A percentile compares a stretch with the other conserved stretches of the same genome.
Evolutionary conservation across 495 filamentous ascomycete species (phyloP).

Genomic region (Aspergillus diversus): DNA sequence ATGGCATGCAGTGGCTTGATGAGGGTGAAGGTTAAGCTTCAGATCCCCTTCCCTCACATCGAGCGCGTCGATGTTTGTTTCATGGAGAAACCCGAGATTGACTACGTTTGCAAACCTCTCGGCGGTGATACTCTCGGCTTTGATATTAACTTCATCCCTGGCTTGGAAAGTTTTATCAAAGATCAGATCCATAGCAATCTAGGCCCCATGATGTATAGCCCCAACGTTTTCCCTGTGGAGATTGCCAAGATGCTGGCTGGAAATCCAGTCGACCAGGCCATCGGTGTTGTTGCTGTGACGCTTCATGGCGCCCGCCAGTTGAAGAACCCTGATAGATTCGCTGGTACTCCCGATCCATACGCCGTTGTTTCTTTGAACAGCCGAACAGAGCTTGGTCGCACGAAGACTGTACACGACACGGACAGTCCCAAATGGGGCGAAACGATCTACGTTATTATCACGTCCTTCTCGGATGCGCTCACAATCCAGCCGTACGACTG

Average conservation of each 20-base stretch:
- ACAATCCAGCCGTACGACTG: constrained; percentile 86
- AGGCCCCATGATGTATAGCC: constrained; percentile 94
- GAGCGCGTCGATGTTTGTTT: constrained; percentile 92
- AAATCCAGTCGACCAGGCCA: constrained; percentile 89
- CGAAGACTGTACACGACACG: constrained; percentile 83
- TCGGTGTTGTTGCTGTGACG: constrained; percentile 90
- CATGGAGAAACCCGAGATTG: constrained; percentile 73
- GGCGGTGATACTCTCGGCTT: constrained; percentile 95
- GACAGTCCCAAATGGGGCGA: constrained; percentile 93
- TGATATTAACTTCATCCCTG: constrained; percentile 98
- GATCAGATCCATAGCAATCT: constrained; percentile 94
- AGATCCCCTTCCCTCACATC: constrained; percentile 93
- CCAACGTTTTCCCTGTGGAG: constrained; percentile 97
- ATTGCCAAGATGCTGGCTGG: constrained; percentile 99
- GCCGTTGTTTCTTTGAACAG: constrained; percentile 84
- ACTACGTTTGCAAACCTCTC: constrained; percentile 96
- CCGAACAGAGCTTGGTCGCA: constrained; percentile 77
- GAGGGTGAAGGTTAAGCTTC: constrained; percentile 96
- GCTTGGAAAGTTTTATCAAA: constrained; percentile 88
- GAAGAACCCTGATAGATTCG: constrained; percentile 92
- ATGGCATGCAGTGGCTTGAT: constrained; percentile 94
- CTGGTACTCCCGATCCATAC: constrained; percentile 93
- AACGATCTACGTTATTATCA: constrained; percentile 92
- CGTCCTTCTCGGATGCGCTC: constrained; percentile 82
- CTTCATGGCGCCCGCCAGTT: constrained; percentile 88